Base-by-base conservation (phyloP, 2,329 filamentous ascomycete species). In the Beauveria varroae region DNA sequence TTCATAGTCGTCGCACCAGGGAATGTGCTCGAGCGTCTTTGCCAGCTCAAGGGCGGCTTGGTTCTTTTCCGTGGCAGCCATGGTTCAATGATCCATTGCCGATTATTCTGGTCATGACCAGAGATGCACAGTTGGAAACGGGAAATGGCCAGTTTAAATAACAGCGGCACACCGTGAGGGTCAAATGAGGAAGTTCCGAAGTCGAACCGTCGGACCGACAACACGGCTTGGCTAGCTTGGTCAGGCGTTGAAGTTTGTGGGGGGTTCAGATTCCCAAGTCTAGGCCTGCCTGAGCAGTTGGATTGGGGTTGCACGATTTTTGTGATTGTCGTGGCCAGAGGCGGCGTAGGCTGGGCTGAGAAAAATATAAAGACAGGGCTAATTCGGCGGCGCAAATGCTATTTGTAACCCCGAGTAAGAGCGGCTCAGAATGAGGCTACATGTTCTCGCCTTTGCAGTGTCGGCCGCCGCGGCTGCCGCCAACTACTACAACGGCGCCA, bases 1-100 rank as follows among this genome's bases (percentile, higher is more conserved):
- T 67, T 86, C 82, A 59, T 86, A 87, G 63, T 86, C 80, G 8
- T 86, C 83, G 62, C 81, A 80, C 75, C 79, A 82, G 0, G 82
- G 83, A 1, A 80, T 74, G 63, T 84, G 77, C 10, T 77, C 72
- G 12, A 84, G 70, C 40, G 74, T 74, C 65, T 74, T 79, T 18
- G 82, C 81, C 28, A 74, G 71, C 52, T 73, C 76, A 43, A 84
- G 74, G 50, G 74, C 72, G 30, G 71, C 70, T 0, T 68, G 62
- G 60, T 81, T 74, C 63, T 80, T 81, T 37, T 67, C 64, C 1
- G 60, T 64, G 57, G 61, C 65, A 54, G 70, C 68, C 71, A 73
- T 72, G 22, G 16, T 20, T 34, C 14, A 16, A 6, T 37, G 30
- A 9, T 50, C 7, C 26, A 22, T 40, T n/a, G 24, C 26, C 18